Base-by-base conservation (phyloP, 2,329 filamentous ascomycete species). In the Dendrostoma leiphaemia region DNA sequence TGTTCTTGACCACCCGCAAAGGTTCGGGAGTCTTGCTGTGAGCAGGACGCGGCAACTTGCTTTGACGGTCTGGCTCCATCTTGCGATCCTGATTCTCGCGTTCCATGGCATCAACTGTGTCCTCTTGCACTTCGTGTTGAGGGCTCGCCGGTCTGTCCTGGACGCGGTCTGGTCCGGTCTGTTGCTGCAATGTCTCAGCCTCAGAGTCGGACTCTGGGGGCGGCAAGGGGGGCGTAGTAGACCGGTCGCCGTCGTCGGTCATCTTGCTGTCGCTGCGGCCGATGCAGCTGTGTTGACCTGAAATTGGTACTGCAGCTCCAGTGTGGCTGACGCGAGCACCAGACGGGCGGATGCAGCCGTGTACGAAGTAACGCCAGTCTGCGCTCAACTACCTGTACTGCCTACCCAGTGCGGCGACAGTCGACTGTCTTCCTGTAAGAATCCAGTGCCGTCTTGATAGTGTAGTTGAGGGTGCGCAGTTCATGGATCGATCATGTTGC, bases 1-100 rank as follows among this genome's bases (percentile, higher is more conserved):
- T 53, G 24, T 46, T 44, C 10, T 50, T 44, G 9, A 35, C 35
- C 34, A 57, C 46, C 10, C 50, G 61, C 61, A 41, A 38, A 15
- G 52, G 48, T 44, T 58, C 51, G 19, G 51, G 44, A 7, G 48
- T 52, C 32, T 40, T 60, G 34, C 37, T 44, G 35, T 29, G 51
- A 29, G 41, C 32, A 46, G 32, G 51, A 28, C 43, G 58, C 48
- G 55, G 48, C 15, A 51, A 44, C 48, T 34, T 63, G 47, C 60
- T 62, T 12, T 65, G 64, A 21, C 57, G 51, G 23, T 50, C 53
- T 43, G 59, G 60, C 28, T 57, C 21, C 7, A 53, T 45, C n/a
- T 29, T 32, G 24, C 49, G 35, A 4, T 47, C 51, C 10, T 48
- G 37, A 5, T 15, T 48, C 3, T 43, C 38, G 32, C 26, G 41